phyloP scores from a whole-genome alignment of 331 rosid genomes.

The Spiraea crenata region DNA sequence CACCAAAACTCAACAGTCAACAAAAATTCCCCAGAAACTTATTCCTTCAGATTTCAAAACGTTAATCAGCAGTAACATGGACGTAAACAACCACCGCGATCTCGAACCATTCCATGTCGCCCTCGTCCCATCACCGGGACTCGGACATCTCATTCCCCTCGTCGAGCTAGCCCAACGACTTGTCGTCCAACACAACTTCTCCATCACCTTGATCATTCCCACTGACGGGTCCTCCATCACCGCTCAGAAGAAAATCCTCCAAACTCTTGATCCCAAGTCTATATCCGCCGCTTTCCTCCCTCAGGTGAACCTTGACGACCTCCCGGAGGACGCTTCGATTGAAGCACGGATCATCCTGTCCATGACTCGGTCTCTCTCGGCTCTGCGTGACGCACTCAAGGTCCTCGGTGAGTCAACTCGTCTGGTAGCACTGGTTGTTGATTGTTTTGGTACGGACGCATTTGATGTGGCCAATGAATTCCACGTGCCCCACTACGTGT shows the following conservation, averaged over 20 bases:
- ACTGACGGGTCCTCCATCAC: conserved; percentile 15
- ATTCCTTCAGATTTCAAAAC: no score
- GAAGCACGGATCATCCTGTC: conserved; percentile 18
- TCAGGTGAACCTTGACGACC: conserved; percentile 20
- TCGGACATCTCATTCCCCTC: conserved; percentile 19
- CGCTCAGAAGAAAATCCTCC: not conserved
- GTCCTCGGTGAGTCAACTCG: not conserved
- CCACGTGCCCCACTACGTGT: conserved; percentile 21
- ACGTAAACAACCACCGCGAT: not conserved
- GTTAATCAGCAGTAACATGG: not conserved
- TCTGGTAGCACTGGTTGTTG: conserved; percentile 21
- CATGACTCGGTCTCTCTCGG: conserved; percentile 21
- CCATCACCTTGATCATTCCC: conserved; percentile 30
- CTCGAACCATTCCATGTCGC: not conserved
- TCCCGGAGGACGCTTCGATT: not conserved
- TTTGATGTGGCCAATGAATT: conserved; percentile 37
- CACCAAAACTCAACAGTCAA: no score
- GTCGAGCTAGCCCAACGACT: conserved; percentile 25
- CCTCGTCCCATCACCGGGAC: conserved; percentile 22
- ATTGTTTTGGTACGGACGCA: conserved; percentile 27
- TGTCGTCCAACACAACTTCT: conserved; percentile 18
- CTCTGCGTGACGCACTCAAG: conserved; percentile 13
- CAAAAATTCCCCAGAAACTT: no score
- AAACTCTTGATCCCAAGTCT: conserved; percentile 1
- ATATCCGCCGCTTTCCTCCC: conserved; percentile 30